Evolutionary conservation across 1,284 basidiomycete species (phyloP).

Genomic region (Entoloma clypeatum): DNA sequence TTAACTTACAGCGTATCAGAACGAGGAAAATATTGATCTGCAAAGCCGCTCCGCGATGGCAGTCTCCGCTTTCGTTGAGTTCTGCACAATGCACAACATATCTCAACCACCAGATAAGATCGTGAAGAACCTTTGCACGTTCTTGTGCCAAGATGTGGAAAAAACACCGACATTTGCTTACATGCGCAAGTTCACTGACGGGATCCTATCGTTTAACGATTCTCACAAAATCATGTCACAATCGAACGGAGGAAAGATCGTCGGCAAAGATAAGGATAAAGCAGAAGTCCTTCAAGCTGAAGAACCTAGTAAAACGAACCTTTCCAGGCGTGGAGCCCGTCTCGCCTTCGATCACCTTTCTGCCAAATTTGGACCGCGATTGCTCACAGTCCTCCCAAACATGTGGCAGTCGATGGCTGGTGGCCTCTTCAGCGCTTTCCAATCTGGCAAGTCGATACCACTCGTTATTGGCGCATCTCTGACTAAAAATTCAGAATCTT

Average conservation of each 20-base stretch:
- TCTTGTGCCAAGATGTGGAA: slow-evolving; percentile 89
- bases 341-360: slow-evolving; percentile 83
- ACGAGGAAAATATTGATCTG: slow-evolving; percentile 86
- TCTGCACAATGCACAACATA: slow-evolving; percentile 70
- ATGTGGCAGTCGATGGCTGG: slow-evolving; percentile 94
- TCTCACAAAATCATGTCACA: slow-evolving; percentile 29
- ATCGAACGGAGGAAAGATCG: slow-evolving; percentile 37
- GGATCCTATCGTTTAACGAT: slow-evolving; percentile 74
- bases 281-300: slow-evolving; percentile 38
- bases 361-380: slow-evolving; percentile 65
- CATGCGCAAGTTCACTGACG: slow-evolving; percentile 56
- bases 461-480: neutral
- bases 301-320: slow-evolving; percentile 50
- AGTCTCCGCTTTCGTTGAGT: slow-evolving; percentile 85
- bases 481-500: slow-evolving; percentile 37
- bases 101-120: slow-evolving; percentile 84
- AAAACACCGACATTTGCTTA: slow-evolving; percentile 87
- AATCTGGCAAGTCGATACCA: slow-evolving; percentile 42
- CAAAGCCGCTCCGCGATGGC: slow-evolving; percentile 88
- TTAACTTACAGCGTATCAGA: slow-evolving; percentile 43
- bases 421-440: slow-evolving; percentile 69
- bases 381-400: slow-evolving; percentile 80
- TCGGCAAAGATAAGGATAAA: slow-evolving; percentile 40
- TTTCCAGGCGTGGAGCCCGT: slow-evolving; percentile 81
- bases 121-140: slow-evolving; percentile 95